Percentiles rank a stretch among this genome's conserved stretches.
Evolutionary conservation across 176 grass and related monocot genomes (phyloP).

Genomic region (Areca catechu): DNA sequence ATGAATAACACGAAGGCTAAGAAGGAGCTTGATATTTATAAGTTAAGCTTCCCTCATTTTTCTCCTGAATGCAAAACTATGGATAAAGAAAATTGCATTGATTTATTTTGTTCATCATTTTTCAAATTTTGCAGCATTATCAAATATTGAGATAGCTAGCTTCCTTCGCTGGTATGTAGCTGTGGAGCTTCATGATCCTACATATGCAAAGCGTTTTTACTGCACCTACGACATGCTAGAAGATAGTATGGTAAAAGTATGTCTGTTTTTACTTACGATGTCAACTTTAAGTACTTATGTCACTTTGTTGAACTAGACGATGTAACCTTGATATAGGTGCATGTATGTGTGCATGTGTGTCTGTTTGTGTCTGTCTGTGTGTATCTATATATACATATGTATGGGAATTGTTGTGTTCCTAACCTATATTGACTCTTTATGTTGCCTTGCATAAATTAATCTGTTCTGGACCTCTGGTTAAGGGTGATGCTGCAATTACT

Average conservation of each 20-base stretch:
- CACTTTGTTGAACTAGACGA: neutral
- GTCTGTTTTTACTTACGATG: constrained; percentile 2
- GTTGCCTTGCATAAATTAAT: too few relatives aligned
- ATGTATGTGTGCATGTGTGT: too few relatives aligned
- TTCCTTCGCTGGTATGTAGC: constrained; percentile 93
- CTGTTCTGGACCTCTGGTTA: too few relatives aligned
- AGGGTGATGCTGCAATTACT: too few relatives aligned
- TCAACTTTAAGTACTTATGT: neutral
- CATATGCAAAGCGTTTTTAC: constrained; percentile 77
- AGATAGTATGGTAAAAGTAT: constrained; percentile 89
- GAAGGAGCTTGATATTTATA: too few relatives aligned
- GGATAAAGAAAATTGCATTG: too few relatives aligned
- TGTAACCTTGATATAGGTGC: neutral
- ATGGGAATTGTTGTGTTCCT: too few relatives aligned
- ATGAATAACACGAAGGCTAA: too few relatives aligned
- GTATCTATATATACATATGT: too few relatives aligned
- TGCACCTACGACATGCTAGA: constrained; percentile 88
- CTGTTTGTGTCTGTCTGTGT: too few relatives aligned
- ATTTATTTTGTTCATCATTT: neutral
- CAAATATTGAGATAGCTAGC: constrained; percentile 98
- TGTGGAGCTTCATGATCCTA: constrained; percentile 74
- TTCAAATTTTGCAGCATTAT: constrained; percentile 50
- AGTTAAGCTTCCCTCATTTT: neutral
- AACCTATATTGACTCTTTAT: too few relatives aligned
- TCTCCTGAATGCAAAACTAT: too few relatives aligned